Evolutionary conservation across 257 asterid species (phyloP).

Genomic region (Verbascum thapsus): DNA sequence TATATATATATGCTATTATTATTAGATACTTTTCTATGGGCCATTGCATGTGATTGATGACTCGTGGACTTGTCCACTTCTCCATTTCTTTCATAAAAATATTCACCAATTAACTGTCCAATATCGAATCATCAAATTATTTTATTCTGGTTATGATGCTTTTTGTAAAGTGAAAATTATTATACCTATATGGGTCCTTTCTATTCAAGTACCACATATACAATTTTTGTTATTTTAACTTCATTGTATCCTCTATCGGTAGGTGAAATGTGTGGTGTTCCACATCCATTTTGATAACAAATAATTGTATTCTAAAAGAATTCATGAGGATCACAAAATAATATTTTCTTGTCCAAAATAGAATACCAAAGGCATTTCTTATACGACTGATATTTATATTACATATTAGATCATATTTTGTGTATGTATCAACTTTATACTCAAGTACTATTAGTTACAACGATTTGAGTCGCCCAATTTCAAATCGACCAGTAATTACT

Average conservation of each 20-base stretch:
- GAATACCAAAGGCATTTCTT: too few species aligned
- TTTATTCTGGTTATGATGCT: background rate
- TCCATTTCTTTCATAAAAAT: background rate
- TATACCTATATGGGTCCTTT: constrained; percentile 27
- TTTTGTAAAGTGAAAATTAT: constrained; percentile 25
- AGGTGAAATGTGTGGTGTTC: too few species aligned
- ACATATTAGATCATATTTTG: too few species aligned
- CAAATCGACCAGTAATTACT: too few species aligned
- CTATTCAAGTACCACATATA: background rate
- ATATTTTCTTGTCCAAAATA: too few species aligned
- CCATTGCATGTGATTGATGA: constrained; percentile 34
- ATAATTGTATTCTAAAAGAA: too few species aligned
- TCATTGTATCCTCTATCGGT: background rate
- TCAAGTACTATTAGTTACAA: too few species aligned
- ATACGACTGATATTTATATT: too few species aligned
- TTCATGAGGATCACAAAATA: too few species aligned
- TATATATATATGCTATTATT: background rate
- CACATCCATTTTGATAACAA: too few species aligned
- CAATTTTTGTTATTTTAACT: background rate
- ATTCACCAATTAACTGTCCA: constrained; percentile 1
- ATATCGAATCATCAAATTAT: background rate
- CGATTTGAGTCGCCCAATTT: too few species aligned
- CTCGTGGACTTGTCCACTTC: constrained; percentile 30
- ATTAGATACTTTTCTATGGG: constrained; percentile 16
- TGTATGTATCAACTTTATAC: too few species aligned